phyloP scores from a whole-genome alignment of 257 asterid species.

The Coffea canephora region DNA sequence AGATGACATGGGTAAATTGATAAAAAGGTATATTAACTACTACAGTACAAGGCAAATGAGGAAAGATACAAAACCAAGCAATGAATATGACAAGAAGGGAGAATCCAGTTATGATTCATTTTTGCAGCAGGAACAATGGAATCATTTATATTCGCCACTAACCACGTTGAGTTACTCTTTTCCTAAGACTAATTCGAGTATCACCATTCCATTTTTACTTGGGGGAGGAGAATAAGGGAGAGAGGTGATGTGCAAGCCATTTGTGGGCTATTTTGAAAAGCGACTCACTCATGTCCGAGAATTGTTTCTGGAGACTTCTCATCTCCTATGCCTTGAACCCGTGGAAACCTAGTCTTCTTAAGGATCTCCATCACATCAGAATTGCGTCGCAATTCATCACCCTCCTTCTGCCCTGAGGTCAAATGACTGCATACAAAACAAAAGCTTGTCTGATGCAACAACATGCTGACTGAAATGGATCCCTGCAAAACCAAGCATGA shows the following conservation, averaged over 20 bases:
- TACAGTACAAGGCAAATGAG: background rate
- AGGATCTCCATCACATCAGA: conserved; percentile 92
- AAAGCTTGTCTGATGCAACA: conserved; percentile 96
- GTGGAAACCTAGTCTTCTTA: conserved; percentile 91
- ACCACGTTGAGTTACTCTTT: background rate
- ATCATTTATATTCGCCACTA: background rate
- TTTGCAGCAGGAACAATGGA: background rate
- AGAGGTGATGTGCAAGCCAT: background rate
- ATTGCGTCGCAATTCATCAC: conserved; percentile 93
- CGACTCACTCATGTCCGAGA: conserved; percentile 80
- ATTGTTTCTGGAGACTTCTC: conserved; percentile 93
- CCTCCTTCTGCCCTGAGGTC: conserved; percentile 96
- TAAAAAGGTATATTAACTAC: background rate
- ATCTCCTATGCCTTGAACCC: conserved; percentile 55
- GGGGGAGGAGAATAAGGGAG: background rate
- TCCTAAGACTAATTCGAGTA: background rate
- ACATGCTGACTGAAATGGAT: conserved; percentile 91
- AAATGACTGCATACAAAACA: conserved; percentile 95
- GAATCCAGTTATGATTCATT: background rate
- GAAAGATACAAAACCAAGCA: background rate
- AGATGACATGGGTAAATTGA: background rate
- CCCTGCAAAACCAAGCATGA: conserved; percentile 55
- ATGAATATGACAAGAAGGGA: background rate
- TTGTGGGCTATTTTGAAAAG: background rate
- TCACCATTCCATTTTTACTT: background rate